A percentile compares a stretch with the other conserved stretches of the same genome.
Evolutionary conservation across 2,329 filamentous ascomycete genomes (phyloP).

Genomic region (Xylariales sp.): DNA sequence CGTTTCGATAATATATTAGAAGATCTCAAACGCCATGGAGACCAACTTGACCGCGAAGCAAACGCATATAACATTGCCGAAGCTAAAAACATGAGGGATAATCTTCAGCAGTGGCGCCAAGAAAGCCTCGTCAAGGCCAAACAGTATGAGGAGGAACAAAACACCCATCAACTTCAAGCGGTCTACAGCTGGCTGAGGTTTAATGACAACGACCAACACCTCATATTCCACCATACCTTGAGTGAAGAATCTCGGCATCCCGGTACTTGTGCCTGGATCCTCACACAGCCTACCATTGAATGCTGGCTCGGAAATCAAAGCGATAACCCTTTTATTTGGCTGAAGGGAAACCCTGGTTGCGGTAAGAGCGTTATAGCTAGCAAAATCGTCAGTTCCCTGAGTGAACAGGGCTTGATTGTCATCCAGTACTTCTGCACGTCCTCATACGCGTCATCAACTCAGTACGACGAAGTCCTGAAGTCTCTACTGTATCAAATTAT

Average conservation of each 20-base stretch:
- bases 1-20: slow-evolving; percentile 51
- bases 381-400: slow-evolving; percentile 49
- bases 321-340: slow-evolving; percentile 39
- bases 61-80: slow-evolving; percentile 49
- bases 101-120: slow-evolving; percentile 43
- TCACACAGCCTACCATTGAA: slow-evolving; percentile 40
- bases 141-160: slow-evolving; percentile 42
- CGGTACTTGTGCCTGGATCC: slow-evolving; percentile 52
- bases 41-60: slow-evolving; percentile 50
- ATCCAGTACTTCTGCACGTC: slow-evolving; percentile 53
- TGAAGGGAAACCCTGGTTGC: slow-evolving; percentile 52
- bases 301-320: slow-evolving; percentile 18
- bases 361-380: slow-evolving; percentile 53
- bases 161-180: slow-evolving; percentile 42
- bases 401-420: slow-evolving; percentile 36
- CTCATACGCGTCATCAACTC: slow-evolving; percentile 47
- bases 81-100: slow-evolving; percentile 41
- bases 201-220: slow-evolving; percentile 49
- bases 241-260: slow-evolving; percentile 44
- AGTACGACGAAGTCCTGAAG: slow-evolving; percentile 45
- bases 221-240: slow-evolving; percentile 46
- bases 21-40: slow-evolving; percentile 48
- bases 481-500: slow-evolving; percentile 25
- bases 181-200: slow-evolving; percentile 49
- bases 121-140: slow-evolving; percentile 41